Percentiles rank a stretch among this genome's conserved stretches.
These are phyloP conservation scores for Jamesozyma lodderae DNA, from an alignment of 805 yeast genomes.

Conservation along the genomic window DNA sequence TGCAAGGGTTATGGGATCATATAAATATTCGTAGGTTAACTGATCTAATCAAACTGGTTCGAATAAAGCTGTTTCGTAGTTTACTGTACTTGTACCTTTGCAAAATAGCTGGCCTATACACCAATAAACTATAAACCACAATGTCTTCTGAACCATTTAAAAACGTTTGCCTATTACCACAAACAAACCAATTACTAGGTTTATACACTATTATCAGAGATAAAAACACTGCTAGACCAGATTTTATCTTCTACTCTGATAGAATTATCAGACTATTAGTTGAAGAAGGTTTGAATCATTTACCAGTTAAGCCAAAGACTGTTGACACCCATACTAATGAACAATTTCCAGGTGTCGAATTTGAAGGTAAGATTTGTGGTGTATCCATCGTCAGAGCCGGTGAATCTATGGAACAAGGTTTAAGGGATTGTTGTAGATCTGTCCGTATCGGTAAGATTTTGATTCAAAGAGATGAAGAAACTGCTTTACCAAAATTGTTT, in stretches of 20 bases:
- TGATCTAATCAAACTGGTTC: too few species aligned
- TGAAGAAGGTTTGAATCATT: conserved; percentile 89
- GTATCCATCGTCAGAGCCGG: conserved; percentile 98
- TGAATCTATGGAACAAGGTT: conserved; percentile 97
- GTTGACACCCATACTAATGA: conserved; percentile 74
- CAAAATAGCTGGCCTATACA: neutral
- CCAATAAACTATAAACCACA: conserved; percentile 1
- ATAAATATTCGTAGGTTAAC: too few species aligned
- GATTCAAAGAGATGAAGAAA: conserved; percentile 97
- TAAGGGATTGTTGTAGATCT: conserved; percentile 93
- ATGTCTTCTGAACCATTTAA: conserved; percentile 30
- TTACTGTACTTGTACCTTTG: neutral
- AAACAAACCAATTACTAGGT: conserved; percentile 82
- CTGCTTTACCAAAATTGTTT: conserved; percentile 83
- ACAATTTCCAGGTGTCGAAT: conserved; percentile 64
- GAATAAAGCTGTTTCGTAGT: too few species aligned
- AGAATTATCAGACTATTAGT: conserved; percentile 88
- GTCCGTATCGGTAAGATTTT: conserved; percentile 94
- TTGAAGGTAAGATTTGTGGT: conserved; percentile 92
- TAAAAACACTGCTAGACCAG: conserved; percentile 70
- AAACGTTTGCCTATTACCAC: conserved; percentile 64
- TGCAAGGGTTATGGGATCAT: too few species aligned
- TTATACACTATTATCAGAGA: conserved; percentile 87
- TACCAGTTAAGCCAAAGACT: conserved; percentile 67
- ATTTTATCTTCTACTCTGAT: conserved; percentile 91